phyloP scores from a whole-genome alignment of 2,329 filamentous ascomycete species.

The Cryphonectria nitschkei region DNA sequence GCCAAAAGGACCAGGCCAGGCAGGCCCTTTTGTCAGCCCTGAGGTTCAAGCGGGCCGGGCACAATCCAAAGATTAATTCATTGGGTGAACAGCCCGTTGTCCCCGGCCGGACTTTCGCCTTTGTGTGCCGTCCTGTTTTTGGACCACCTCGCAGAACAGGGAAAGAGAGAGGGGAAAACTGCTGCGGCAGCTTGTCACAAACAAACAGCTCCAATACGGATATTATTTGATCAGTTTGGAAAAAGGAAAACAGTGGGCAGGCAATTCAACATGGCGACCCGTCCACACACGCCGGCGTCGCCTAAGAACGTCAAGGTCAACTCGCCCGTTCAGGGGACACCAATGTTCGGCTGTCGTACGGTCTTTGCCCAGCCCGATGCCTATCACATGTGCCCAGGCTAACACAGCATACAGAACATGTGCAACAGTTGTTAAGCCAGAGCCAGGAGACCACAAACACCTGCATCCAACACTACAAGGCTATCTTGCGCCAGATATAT shows the following conservation, averaged over 20 bases:
- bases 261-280: conserved; percentile 46
- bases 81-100: conserved; percentile 21
- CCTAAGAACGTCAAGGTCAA: conserved; percentile 65
- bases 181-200: neutral
- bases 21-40: conserved; percentile 3
- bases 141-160: neutral
- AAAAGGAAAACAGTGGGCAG: neutral
- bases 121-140: conserved; percentile 1
- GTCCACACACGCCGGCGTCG: conserved; percentile 55
- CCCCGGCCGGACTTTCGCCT: conserved; percentile 18
- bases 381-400: conserved; percentile 33
- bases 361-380: conserved; percentile 29
- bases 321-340: conserved; percentile 59
- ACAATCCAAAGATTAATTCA: conserved; percentile 12
- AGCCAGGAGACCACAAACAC: conserved; percentile 67
- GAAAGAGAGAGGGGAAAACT: neutral
- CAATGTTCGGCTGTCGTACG: conserved; percentile 68
- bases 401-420: conserved; percentile 62
- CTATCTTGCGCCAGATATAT: conserved; percentile 71
- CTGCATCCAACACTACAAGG: conserved; percentile 73
- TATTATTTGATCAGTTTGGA: neutral
- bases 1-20: neutral
- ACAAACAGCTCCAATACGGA: conserved; percentile 4
- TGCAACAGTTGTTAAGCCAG: conserved; percentile 67
- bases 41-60: conserved; percentile 19